phyloP scores from a whole-genome alignment of 441 rosid genomes.

The Pelargonium australe region DNA sequence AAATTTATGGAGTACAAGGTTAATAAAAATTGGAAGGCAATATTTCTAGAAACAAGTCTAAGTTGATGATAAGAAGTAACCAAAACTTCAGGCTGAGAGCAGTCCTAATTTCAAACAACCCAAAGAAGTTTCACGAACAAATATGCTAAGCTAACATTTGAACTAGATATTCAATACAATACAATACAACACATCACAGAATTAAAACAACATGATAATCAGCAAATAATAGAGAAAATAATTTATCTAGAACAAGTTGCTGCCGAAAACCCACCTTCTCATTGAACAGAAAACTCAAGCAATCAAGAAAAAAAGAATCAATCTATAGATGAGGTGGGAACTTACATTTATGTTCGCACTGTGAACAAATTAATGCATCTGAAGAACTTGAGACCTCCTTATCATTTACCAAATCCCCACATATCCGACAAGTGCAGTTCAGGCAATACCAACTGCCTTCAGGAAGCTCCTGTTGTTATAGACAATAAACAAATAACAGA shows the following conservation, averaged over 20 bases:
- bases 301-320: not conserved
- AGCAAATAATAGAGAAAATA: not conserved
- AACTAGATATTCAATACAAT: not conserved
- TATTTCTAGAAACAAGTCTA: not conserved
- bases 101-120: not conserved
- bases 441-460: conserved; percentile 92
- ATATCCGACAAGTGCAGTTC: conserved; percentile 78
- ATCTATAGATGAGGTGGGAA: conserved; percentile 16
- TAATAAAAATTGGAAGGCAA: not conserved
- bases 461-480: conserved; percentile 63
- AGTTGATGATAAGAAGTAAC: not conserved
- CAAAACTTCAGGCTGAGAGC: not conserved
- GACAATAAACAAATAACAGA: not conserved
- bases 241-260: not conserved
- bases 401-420: conserved; percentile 64
- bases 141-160: not conserved
- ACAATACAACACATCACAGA: not conserved
- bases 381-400: conserved; percentile 34
- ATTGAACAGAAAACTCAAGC: not conserved
- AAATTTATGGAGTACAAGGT: not conserved
- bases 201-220: not conserved
- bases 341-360: conserved; percentile 89
- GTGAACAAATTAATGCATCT: conserved; percentile 61
- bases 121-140: not conserved
- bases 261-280: not conserved